Percentiles rank a stretch among this genome's conserved stretches.
Conservation (phyloP, 805 yeast species). For the Candida gorgasii region DNA sequence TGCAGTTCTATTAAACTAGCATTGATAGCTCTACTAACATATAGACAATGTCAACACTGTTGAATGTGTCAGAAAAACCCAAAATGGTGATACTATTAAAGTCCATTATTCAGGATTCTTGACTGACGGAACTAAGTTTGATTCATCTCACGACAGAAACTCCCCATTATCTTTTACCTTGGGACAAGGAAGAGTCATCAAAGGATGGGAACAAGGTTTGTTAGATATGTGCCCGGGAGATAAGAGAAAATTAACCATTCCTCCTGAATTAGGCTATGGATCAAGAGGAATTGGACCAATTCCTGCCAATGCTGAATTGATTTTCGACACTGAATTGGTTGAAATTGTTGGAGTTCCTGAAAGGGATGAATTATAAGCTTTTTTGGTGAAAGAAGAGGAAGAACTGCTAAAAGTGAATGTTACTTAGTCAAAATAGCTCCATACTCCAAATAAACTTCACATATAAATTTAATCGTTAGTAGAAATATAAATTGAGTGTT, state of each 20-base stretch:
- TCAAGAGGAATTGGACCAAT: conserved; percentile 70
- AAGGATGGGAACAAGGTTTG: conserved; percentile 91
- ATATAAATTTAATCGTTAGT: neutral
- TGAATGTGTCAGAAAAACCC: conserved; percentile 55
- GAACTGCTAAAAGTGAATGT: neutral
- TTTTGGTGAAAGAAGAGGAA: no score
- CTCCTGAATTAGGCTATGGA: conserved; percentile 80
- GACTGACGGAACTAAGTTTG: conserved; percentile 70
- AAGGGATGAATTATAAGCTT: conserved; percentile 17
- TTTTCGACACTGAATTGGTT: conserved; percentile 66
- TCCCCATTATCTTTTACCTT: conserved; percentile 69
- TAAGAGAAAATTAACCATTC: conserved; percentile 74
- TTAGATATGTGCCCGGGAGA: conserved; percentile 82
- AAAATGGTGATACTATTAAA: conserved; percentile 63
- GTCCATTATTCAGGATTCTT: conserved; percentile 82
- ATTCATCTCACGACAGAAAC: conserved; percentile 65
- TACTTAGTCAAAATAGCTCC: no score
- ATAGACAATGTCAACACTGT: conserved; percentile 7
- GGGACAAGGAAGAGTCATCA: conserved; percentile 78
- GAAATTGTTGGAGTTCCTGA: conserved; percentile 34
- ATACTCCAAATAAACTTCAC: no score
- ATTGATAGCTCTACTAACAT: conserved; percentile 1
- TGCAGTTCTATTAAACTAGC: conserved; percentile 4
- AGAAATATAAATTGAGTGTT: conserved; percentile 1
- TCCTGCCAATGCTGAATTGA: conserved; percentile 74